Base-by-base conservation (phyloP, 2,329 filamentous ascomycete genomes). In the Aspergillus bombycis region DNA sequence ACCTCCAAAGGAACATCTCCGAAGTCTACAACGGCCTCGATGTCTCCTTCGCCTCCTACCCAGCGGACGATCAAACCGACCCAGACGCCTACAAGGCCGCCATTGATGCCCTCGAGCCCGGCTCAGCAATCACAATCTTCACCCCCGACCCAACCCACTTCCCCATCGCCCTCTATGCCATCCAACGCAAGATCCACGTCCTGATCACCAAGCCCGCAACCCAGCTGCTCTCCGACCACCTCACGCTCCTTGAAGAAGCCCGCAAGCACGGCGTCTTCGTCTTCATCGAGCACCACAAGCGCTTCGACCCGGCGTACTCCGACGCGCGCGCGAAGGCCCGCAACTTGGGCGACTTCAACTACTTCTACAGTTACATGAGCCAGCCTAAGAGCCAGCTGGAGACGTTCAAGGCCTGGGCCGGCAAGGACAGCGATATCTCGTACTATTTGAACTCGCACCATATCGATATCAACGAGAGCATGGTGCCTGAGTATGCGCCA, bases 361-460 rank as follows among this genome's bases (percentile, higher is more conserved):
- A 97, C 85, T 97, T 96, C 78, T 97, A 97, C 85, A 91, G 88
- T 71, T 97, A 97, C 86, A 96, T 97, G 93, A 92, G 89, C 57
- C 93, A 97, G 83, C 91, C 90, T 65, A 96, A 96, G 82, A 92
- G 86, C 57, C 93, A 96, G 81, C 86, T 97, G 55, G 91, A 96
- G 83, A 97, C 93, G 0, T 97, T 97, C 88, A 94, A 93, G 80
- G 91, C 93, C 3, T 97, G 93, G 93, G 94, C 94, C 0, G 94
- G 94, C 67, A 88, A 90, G 72, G 93, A 97, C 71, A 94, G 90
- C 34, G 94, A 97, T 78, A 97, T 97, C 72, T 94, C 90, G 11
- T 97, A 97, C 83, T 97, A 97, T 80, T 87, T 97, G 69, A 97
- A 97, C 85, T 93, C 89, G 68, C 94, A 97, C 82, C 94, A 97